phyloP scores from a whole-genome alignment of 495 filamentous ascomycete species.

The Penicillium bialowiezense region DNA sequence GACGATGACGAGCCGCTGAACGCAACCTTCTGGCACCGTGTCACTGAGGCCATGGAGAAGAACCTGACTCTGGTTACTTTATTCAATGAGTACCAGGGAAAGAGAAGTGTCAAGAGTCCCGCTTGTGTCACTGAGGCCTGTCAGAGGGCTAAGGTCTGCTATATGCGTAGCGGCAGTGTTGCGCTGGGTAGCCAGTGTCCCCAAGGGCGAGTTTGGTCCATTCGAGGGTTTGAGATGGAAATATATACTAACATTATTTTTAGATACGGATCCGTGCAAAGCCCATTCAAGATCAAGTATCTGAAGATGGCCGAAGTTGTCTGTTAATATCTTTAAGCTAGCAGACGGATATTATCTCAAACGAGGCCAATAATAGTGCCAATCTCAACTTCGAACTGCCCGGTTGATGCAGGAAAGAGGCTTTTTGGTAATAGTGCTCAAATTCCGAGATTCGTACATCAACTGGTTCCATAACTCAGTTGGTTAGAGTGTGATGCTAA shows the following conservation, averaged over 20 bases:
- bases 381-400: too few species aligned
- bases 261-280: slow-evolving; percentile 36
- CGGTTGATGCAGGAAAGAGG: too few species aligned
- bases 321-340: too few species aligned
- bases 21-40: slow-evolving; percentile 56
- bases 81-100: slow-evolving; percentile 56
- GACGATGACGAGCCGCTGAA: slow-evolving; percentile 49
- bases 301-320: too few species aligned
- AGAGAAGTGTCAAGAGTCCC: slow-evolving; percentile 47
- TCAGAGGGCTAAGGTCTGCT: slow-evolving; percentile 55
- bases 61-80: slow-evolving; percentile 43
- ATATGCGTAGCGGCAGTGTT: slow-evolving; percentile 56
- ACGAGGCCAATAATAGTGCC: too few species aligned
- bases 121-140: slow-evolving; percentile 51
- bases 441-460: too few species aligned
- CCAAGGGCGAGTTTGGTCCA: slow-evolving; percentile 40
- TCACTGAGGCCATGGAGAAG: slow-evolving; percentile 58
- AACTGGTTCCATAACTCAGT: too few species aligned
- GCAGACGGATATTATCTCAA: too few species aligned
- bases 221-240: background rate
- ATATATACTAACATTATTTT: background rate
- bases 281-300: slow-evolving; percentile 12
- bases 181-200: slow-evolving; percentile 49
- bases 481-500: too few species aligned
- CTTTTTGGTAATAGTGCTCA: too few species aligned